These are phyloP conservation scores for Tulasnella sp. DNA, from an alignment of 768 basidiomycete species.

Conservation along the genomic window DNA sequence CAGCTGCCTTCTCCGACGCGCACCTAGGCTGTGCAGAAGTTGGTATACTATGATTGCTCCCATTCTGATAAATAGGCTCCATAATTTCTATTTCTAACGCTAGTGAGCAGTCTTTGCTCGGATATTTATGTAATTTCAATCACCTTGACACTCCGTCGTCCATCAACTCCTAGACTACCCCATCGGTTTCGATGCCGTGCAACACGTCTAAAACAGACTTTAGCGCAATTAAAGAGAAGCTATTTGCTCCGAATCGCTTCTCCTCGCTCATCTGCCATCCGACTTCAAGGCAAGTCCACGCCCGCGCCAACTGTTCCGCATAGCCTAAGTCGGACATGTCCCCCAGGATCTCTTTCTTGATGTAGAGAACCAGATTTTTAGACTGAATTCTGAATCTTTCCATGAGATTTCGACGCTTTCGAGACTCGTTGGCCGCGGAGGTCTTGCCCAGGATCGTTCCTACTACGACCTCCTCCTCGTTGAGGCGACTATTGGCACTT, in stretches of 20 bases:
- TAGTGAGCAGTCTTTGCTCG: no score
- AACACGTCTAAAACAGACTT: background rate
- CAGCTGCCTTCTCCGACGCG: no score
- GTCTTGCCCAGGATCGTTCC: conserved; percentile 67
- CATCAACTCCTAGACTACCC: background rate
- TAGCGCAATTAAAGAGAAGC: background rate
- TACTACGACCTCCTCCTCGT: conserved; percentile 63
- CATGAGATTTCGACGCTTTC: background rate
- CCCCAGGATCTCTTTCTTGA: background rate
- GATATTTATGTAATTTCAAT: no score
- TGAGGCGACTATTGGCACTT: conserved; percentile 40
- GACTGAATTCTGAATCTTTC: background rate
- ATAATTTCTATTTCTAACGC: no score
- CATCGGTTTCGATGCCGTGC: background rate
- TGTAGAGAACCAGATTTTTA: background rate
- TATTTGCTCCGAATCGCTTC: background rate
- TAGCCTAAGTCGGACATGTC: background rate
- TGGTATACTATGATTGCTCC: no score
- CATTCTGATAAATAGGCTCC: no score
- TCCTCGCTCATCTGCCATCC: background rate
- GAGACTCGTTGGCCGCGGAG: conserved; percentile 18
- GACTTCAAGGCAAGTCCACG: background rate
- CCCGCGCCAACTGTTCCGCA: background rate
- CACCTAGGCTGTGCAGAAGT: no score
- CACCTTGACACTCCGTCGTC: no score